phyloP scores from a whole-genome alignment of 306 rosid genomes.

The Erythrophleum fordii region DNA sequence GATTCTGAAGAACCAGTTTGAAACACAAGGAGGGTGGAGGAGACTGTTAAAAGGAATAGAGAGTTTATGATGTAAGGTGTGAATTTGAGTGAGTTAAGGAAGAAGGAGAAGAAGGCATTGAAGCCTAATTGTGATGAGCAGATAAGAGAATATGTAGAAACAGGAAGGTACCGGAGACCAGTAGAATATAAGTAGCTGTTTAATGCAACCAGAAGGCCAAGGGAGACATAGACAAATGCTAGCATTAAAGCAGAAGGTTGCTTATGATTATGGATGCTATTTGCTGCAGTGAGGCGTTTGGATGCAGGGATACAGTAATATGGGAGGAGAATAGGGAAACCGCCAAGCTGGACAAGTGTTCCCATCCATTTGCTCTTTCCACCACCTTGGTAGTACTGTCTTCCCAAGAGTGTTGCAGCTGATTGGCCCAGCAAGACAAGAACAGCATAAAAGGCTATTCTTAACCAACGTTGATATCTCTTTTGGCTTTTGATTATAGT shows the following conservation, averaged over 20 bases:
- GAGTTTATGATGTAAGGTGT: slow-evolving; percentile 57
- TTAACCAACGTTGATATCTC: slow-evolving; percentile 34
- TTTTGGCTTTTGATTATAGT: not conserved
- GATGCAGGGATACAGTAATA: slow-evolving; percentile 29
- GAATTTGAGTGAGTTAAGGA: slow-evolving; percentile 59
- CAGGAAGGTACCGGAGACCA: slow-evolving; percentile 56
- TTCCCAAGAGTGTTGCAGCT: too few species aligned
- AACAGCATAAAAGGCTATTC: slow-evolving; percentile 19
- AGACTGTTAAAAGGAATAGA: slow-evolving; percentile 57
- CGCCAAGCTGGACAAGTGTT: too few species aligned
- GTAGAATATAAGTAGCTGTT: slow-evolving; percentile 41
- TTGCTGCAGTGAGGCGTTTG: not conserved
- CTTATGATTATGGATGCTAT: slow-evolving; percentile 1
- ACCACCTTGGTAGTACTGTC: too few species aligned
- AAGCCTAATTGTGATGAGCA: slow-evolving; percentile 57
- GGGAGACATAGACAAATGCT: slow-evolving; percentile 34
- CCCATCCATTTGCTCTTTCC: too few species aligned
- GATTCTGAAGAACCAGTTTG: slow-evolving; percentile 22
- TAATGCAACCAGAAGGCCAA: slow-evolving; percentile 46
- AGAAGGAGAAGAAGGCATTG: slow-evolving; percentile 64
- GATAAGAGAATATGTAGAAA: slow-evolving; percentile 58
- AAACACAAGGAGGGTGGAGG: slow-evolving; percentile 53
- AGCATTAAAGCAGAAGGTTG: slow-evolving; percentile 24
- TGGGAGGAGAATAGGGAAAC: slow-evolving; percentile 49
- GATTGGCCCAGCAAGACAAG: slow-evolving; percentile 46